Conservation (phyloP, 106 monocot species). For the Phalaenopsis aphrodite region DNA sequence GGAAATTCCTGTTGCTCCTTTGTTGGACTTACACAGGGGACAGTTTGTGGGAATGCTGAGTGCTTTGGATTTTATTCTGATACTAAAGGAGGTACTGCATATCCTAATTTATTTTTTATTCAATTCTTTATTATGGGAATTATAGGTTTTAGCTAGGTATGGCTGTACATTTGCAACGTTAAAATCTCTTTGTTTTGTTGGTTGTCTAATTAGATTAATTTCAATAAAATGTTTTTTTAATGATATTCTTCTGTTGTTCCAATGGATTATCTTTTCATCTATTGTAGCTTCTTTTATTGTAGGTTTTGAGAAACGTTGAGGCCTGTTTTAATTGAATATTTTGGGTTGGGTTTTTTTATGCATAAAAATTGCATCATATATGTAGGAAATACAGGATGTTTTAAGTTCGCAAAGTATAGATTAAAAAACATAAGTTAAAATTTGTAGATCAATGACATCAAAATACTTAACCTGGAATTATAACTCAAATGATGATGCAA, state of each 20-base stretch:
- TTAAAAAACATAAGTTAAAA: not conserved
- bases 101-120: not conserved
- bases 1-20: constrained; percentile 85
- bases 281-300: not conserved
- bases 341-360: not conserved
- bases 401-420: not conserved
- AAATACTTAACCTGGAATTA: not conserved
- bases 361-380: not conserved
- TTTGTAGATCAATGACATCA: not conserved
- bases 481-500: not conserved
- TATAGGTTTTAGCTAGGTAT: not conserved
- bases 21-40: constrained; percentile 70
- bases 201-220: not conserved
- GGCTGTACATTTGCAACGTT: not conserved
- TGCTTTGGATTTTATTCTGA: constrained; percentile 88
- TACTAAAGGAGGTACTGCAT: constrained; percentile 63
- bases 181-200: not conserved
- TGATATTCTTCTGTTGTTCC: not conserved
- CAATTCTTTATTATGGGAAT: constrained; percentile 1
- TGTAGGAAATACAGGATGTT: not conserved
- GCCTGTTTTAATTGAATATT: not conserved
- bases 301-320: not conserved
- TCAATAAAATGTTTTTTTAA: not conserved
- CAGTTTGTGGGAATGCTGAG: constrained; percentile 87
- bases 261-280: not conserved